Evolutionary conservation across 208 protist genomes (phyloP).

Genomic region (Leishmania guyanensis): DNA sequence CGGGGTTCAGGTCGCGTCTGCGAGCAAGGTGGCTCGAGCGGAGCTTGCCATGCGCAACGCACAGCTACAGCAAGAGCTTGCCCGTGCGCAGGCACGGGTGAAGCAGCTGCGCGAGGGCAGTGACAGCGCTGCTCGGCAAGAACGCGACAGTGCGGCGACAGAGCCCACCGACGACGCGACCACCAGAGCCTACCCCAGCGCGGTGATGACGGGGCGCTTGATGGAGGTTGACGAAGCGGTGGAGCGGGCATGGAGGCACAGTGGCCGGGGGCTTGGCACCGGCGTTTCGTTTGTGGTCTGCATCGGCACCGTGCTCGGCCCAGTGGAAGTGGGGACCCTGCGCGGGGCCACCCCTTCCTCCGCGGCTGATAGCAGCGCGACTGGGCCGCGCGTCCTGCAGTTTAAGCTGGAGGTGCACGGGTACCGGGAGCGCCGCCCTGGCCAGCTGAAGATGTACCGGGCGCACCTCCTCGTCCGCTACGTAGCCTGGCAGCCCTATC

Average conservation of each 20-base stretch:
- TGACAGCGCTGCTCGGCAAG: neutral
- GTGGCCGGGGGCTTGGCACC: constrained; percentile 31
- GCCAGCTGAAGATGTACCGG: constrained; percentile 63
- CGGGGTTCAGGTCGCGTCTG: constrained; percentile 33
- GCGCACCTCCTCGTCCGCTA: constrained; percentile 55
- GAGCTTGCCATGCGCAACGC: constrained; percentile 33
- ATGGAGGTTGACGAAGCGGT: constrained; percentile 25
- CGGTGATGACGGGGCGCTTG: constrained; percentile 25
- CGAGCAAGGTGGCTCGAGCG: constrained; percentile 28
- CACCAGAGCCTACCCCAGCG: constrained; percentile 20
- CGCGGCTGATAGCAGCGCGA: neutral
- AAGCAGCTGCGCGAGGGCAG: constrained; percentile 13
- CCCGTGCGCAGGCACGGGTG: constrained; percentile 16
- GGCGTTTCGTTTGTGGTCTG: constrained; percentile 32
- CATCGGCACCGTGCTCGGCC: constrained; percentile 39
- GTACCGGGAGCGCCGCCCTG: constrained; percentile 55
- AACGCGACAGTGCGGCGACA: neutral
- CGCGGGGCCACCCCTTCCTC: constrained; percentile 7
- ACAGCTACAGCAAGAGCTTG: constrained; percentile 17
- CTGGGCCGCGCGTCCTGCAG: constrained; percentile 45
- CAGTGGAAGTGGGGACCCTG: constrained; percentile 31
- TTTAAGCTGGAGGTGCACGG: constrained; percentile 59
- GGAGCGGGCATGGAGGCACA: constrained; percentile 14
- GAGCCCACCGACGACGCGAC: neutral
- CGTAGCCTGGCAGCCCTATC: constrained; percentile 25